These are phyloP conservation scores for Funneliformis geosporum DNA, from an alignment of 192 early-diverging fungal species.

Conservation along the genomic window DNA sequence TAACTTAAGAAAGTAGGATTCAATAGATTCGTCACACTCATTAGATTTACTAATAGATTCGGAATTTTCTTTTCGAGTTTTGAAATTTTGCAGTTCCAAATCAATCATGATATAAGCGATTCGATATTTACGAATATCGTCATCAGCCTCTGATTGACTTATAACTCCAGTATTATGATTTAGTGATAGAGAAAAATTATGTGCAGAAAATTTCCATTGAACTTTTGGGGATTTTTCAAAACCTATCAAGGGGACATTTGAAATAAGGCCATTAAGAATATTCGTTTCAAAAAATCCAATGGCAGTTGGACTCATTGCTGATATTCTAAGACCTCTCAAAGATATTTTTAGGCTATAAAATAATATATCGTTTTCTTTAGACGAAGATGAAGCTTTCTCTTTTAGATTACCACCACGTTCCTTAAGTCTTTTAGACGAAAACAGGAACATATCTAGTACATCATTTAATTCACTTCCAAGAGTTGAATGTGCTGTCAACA, in stretches of 20 bases:
- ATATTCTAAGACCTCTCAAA: conserved; percentile 59
- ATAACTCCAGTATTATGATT: conserved; percentile 48
- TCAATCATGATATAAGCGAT: conserved; percentile 69
- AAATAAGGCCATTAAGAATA: conserved; percentile 58
- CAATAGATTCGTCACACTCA: conserved; percentile 38
- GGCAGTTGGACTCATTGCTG: conserved; percentile 62
- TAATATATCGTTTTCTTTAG: conserved; percentile 10
- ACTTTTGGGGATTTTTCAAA: conserved; percentile 25
- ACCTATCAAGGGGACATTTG: conserved; percentile 44
- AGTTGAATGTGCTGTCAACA: conserved; percentile 76
- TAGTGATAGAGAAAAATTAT: conserved; percentile 61
- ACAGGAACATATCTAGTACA: conserved; percentile 62
- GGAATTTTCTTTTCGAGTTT: neutral
- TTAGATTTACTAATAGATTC: conserved; percentile 27
- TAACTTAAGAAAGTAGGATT: conserved; percentile 55
- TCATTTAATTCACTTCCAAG: conserved; percentile 77
- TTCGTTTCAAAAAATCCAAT: conserved; percentile 62
- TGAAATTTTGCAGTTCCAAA: conserved; percentile 60
- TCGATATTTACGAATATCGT: conserved; percentile 49
- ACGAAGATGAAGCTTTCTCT: neutral
- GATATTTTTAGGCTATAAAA: conserved; percentile 58
- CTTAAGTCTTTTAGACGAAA: conserved; percentile 47
- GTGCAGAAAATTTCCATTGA: conserved; percentile 56
- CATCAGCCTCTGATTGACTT: conserved; percentile 32
- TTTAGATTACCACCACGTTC: neutral